phyloP scores from a whole-genome alignment of 441 rosid species.

The Gossypium gossypioides region DNA sequence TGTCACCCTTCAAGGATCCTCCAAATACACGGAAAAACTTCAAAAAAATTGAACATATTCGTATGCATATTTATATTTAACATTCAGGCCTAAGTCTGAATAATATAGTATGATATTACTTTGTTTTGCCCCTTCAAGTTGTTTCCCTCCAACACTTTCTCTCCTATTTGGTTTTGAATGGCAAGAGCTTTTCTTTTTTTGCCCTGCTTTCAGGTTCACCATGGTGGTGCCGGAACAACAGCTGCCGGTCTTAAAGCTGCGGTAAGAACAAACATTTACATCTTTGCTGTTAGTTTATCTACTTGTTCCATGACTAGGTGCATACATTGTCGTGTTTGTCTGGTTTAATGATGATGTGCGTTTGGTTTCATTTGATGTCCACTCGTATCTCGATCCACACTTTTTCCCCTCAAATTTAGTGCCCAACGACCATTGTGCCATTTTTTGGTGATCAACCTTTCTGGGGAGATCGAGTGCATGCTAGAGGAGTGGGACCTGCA shows the following conservation, averaged over 20 bases:
- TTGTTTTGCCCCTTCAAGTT: neutral
- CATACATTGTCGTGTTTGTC: neutral
- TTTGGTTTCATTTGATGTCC: conserved; percentile 5
- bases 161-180: neutral
- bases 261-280: conserved; percentile 27
- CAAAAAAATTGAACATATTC: neutral
- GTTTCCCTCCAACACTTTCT: neutral
- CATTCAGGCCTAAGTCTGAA: neutral
- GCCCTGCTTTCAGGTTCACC: conserved; percentile 21
- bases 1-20: neutral
- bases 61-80: neutral
- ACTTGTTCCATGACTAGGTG: neutral
- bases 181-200: neutral
- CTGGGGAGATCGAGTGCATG: conserved; percentile 91
- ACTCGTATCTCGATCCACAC: neutral
- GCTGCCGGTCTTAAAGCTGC: conserved; percentile 98
- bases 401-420: conserved; percentile 26
- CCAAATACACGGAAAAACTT: neutral
- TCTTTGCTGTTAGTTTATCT: conserved; percentile 9
- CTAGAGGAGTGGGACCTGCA: conserved; percentile 80
- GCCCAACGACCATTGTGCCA: conserved; percentile 90
- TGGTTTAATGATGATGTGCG: neutral
- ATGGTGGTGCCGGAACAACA: conserved; percentile 98
- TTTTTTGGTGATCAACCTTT: conserved; percentile 98
- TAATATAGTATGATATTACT: neutral